Evolutionary conservation across 2,329 filamentous ascomycete genomes (phyloP), one percentile per base, ranked within the genome.

Genomic region (Cytospora chrysosperma): DNA sequence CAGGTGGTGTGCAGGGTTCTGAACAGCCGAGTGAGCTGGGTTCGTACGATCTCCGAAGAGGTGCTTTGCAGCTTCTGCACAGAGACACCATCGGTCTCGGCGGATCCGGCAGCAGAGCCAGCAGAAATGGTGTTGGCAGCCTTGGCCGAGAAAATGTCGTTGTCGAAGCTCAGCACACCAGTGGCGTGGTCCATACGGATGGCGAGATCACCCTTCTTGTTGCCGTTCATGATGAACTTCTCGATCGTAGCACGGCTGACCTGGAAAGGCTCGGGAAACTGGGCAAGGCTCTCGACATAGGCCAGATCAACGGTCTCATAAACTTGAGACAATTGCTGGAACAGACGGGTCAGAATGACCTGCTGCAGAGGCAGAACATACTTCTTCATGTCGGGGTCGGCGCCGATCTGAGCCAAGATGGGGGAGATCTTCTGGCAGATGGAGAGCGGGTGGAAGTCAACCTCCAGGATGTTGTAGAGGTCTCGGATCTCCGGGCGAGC

Each of bases 171-270:
- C 65, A 99, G 86, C 56, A 97, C 91, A 65, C 95, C 93, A 60
- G 93, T 94, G 67, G 93, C 93, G 75, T 99, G 95, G 75, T 98
- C 92, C 78, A 98, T 92, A 67, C 95, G 93, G 71, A 99, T 96
- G 60, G 95, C 91, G 53, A 99, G 85, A 72, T 99, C 95, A 63
- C 95, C 95, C 86, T 99, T 99, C 88, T 99, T 99, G 86, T 96
- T 98, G 68, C 95, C 95, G 78, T 99, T 99, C 95, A 99, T 99
- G 84, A 99, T 98, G 84, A 99, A 99, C 82, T 98, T 99, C 83
- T 99, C 95, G 69, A 99, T 96, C 67, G 92, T 96, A 69, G 89
- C 88, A 60, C 91, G 88, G 68, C 86, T 90, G 69, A 98, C 93
- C 79, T 97, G 90, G 85, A 96, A 98, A 50, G 95, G 92, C 75